Conservation (phyloP, 352 stramenopile genomes). For the Phytophthora cryptogea region DNA sequence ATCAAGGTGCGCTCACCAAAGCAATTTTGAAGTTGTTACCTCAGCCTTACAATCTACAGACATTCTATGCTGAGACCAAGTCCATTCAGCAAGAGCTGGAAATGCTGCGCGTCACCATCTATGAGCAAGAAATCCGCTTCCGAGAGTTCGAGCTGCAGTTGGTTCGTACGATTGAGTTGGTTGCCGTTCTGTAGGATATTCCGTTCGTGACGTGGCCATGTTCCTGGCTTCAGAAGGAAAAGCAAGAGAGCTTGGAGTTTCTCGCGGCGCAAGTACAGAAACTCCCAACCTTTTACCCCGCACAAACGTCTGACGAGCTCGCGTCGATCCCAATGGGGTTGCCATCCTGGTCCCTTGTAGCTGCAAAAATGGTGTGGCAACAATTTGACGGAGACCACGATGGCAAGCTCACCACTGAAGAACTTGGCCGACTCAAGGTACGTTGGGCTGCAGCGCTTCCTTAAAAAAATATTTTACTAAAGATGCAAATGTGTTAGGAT, state of each 20-base stretch:
- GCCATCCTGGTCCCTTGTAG: conserved; percentile 37
- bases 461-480: not conserved
- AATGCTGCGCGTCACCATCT: conserved; percentile 61
- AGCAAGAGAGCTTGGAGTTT: conserved; percentile 56
- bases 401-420: conserved; percentile 29
- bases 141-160: conserved; percentile 51
- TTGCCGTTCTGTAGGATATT: not conserved
- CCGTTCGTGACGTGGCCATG: not conserved
- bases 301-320: not conserved
- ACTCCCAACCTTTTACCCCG: conserved; percentile 30
- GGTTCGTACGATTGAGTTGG: conserved; percentile 27
- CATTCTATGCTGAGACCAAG: conserved; percentile 62
- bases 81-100: conserved; percentile 57
- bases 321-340: conserved; percentile 11
- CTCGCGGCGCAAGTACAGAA: conserved; percentile 39
- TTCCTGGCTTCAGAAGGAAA: conserved; percentile 47
- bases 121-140: conserved; percentile 60
- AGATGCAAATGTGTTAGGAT: conserved; percentile 15
- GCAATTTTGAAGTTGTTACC: not conserved
- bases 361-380: conserved; percentile 46
- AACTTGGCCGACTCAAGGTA: conserved; percentile 49
- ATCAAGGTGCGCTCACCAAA: conserved; percentile 48
- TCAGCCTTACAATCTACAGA: conserved; percentile 23
- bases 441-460: conserved; percentile 3
- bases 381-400: conserved; percentile 42